Conservation (phyloP, 2,329 filamentous ascomycete genomes). For the Dactylellina cionopaga region DNA sequence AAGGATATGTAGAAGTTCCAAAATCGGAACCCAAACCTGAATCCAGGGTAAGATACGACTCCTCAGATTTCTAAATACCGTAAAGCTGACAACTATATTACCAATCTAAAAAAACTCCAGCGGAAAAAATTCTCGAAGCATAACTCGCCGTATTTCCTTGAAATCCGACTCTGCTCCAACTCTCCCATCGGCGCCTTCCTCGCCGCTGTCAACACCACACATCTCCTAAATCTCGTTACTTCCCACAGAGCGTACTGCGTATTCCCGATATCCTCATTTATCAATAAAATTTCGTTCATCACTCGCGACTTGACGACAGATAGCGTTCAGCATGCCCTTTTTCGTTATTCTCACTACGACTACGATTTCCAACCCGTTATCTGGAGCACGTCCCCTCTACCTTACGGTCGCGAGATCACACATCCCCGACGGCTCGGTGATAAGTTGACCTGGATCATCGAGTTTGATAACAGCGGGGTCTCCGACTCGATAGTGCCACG, state of each 20-base stretch:
- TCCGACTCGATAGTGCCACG: conserved; percentile 6
- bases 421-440: conserved; percentile 41
- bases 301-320: conserved; percentile 37
- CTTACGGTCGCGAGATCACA: conserved; percentile 34
- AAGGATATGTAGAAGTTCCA: conserved; percentile 29
- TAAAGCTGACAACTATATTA: not conserved
- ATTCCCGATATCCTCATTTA: conserved; percentile 32
- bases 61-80: not conserved
- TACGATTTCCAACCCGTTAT: conserved; percentile 45
- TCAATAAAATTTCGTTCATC: conserved; percentile 42
- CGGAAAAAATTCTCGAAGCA: conserved; percentile 13
- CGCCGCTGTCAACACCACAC: conserved; percentile 40
- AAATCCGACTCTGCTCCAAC: conserved; percentile 36
- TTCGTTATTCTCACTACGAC: conserved; percentile 22
- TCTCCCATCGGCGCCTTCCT: conserved; percentile 45
- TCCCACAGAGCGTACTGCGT: conserved; percentile 37
- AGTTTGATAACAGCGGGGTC: conserved; percentile 34
- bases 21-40: conserved; percentile 10
- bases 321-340: conserved; percentile 41
- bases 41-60: conserved; percentile 15
- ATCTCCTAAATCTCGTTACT: conserved; percentile 42
- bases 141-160: not conserved
- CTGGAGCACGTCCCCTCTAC: conserved; percentile 15
- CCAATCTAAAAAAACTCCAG: not conserved
- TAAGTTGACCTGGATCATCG: conserved; percentile 35